Evolutionary conservation across 2,329 filamentous ascomycete species (phyloP).

Genomic region (Rosellinia necatrix): DNA sequence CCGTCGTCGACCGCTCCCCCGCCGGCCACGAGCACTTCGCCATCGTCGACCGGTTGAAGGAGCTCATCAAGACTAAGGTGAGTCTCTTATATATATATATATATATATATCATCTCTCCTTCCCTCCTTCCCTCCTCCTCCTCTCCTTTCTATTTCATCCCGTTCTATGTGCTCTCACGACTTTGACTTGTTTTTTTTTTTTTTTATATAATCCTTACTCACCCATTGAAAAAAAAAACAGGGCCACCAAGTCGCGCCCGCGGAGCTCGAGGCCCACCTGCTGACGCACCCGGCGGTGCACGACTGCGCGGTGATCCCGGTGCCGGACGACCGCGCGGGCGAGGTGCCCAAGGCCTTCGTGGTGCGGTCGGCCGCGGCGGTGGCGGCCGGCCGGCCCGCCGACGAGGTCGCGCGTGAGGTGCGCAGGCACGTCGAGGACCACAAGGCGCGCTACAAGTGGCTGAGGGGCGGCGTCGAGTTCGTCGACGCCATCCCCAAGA

Average conservation of each 20-base stretch:
- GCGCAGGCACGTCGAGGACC: constrained; percentile 57
- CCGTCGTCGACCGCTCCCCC: constrained; percentile 66
- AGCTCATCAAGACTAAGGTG: constrained; percentile 58
- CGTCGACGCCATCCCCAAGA: constrained; percentile 65
- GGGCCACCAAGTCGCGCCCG: constrained; percentile 82
- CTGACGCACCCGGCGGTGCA: constrained; percentile 75
- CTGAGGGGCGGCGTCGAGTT: constrained; percentile 60
- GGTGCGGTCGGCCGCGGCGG: constrained; percentile 55
- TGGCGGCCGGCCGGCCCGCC: constrained; percentile 38
- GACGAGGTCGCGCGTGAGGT: constrained; percentile 52
- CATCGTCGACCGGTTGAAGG: constrained; percentile 74
- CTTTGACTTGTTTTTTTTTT: neutral
- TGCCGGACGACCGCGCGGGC: constrained; percentile 65
- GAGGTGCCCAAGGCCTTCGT: constrained; percentile 72
- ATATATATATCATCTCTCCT: neutral
- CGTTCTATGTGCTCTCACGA: no score
- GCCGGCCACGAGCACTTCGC: constrained; percentile 79
- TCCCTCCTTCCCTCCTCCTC: neutral
- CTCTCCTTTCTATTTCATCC: neutral
- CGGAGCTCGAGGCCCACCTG: constrained; percentile 80
- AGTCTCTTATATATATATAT: constrained; percentile 1
- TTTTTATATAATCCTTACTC: no score
- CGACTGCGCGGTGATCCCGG: constrained; percentile 78
- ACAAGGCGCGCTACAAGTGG: constrained; percentile 64
- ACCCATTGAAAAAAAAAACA: no score